phyloP scores from a whole-genome alignment of 1,284 basidiomycete species.

The Malassezia slooffiae region DNA sequence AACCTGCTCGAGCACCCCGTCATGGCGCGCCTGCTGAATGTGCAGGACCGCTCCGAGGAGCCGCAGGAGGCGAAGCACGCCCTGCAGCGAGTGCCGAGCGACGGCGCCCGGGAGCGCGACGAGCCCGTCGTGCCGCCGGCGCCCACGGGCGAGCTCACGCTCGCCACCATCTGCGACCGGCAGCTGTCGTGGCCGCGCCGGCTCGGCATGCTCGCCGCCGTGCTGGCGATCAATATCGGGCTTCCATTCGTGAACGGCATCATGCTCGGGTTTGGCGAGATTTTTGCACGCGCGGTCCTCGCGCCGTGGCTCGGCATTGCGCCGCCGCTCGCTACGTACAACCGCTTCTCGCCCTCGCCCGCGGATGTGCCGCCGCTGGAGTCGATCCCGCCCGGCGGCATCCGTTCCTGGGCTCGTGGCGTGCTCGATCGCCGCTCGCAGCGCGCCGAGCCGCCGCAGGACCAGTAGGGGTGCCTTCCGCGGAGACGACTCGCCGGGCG shows the following conservation, averaged over 20 bases:
- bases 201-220: conserved; percentile 55
- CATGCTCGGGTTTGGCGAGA: conserved; percentile 95
- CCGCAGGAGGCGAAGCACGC: too few species aligned
- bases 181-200: conserved; percentile 22
- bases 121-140: conserved; percentile 4
- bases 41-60: too few species aligned
- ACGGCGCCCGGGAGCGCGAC: neutral
- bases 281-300: conserved; percentile 79
- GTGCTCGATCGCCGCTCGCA: too few species aligned
- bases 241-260: conserved; percentile 93
- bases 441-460: too few species aligned
- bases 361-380: conserved; percentile 12
- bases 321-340: conserved; percentile 8
- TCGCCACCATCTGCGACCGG: conserved; percentile 30
- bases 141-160: conserved; percentile 35
- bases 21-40: too few species aligned
- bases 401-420: conserved; percentile 6
- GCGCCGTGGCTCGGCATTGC: conserved; percentile 40
- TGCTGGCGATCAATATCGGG: conserved; percentile 78
- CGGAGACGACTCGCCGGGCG: too few species aligned
- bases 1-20: too few species aligned
- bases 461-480: too few species aligned
- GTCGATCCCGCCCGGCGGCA: conserved; percentile 4
- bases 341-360: conserved; percentile 12
- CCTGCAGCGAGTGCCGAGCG: too few species aligned